Base-by-base conservation (phyloP, 345 rosid genomes). In the Capsella bursapastoris region DNA sequence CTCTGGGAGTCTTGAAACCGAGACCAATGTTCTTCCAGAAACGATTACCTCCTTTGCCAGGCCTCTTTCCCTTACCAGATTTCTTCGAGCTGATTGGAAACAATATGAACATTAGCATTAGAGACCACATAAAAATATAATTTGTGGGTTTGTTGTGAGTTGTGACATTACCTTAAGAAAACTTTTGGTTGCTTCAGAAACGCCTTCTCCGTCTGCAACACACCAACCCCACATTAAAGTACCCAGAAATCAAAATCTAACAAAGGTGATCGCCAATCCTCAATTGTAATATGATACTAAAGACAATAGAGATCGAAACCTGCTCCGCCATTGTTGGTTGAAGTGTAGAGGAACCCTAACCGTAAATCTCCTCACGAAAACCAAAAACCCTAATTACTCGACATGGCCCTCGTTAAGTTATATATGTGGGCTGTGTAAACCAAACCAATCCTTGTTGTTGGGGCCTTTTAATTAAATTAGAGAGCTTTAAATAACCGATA, bases 1-100 rank as follows among this genome's bases (percentile, higher is more conserved):
- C 94, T 69, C 92, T 83, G 4, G 92, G 97, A 6, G 97, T 92
- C 82, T 92, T 92, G 78, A 92, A 88, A n/a, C 92, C 89, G 79
- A 92, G 73, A 0, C 94, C 97, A 68, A 90, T 79, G 84, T 85
- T 88, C 89, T 90, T 92, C 84, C 84, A 86, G 78, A 72, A 88
- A 8, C 96, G 82, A 68, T 90, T 92, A 16, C 97, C 89, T 10
- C 87, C 93, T 84, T 92, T 88, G 2, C 96, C 96, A 8, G 96
- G 97, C 65, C 93, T 85, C 81, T 85, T 91, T 44, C 96, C 93
- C 69, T 92, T 92, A 35, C 83, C 87, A 47, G 92, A 40, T 74
- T 89, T 91, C 85, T 88, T 86, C 35, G 93, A 87, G 75, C 97
- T 89, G 75, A 27, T 43, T 16, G 8, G 35, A 35, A 18, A 3